Conservation (phyloP, 2,329 filamentous ascomycete genomes). For the Pseudocercospora macadamiae region DNA sequence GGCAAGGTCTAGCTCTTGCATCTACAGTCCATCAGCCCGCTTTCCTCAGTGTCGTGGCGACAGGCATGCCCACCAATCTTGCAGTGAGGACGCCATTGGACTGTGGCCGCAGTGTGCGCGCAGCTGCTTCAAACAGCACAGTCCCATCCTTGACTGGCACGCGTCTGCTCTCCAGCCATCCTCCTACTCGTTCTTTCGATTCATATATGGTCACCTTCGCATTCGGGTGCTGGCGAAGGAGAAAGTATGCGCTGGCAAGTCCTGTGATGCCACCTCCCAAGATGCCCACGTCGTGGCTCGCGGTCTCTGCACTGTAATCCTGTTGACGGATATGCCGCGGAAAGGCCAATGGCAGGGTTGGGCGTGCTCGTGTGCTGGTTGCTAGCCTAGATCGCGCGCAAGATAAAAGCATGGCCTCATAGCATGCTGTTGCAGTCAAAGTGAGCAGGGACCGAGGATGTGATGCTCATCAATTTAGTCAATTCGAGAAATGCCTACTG, state of each 20-base stretch:
- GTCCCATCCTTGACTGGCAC: constrained; percentile 63
- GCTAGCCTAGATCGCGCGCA: background rate
- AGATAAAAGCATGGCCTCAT: background rate
- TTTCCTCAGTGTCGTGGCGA: constrained; percentile 17
- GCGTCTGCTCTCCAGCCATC: constrained; percentile 76
- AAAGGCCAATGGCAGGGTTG: background rate
- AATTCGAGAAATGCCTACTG: no score
- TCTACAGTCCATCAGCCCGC: constrained; percentile 46
- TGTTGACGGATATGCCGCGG: background rate
- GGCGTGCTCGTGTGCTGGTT: background rate
- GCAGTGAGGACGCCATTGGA: constrained; percentile 67
- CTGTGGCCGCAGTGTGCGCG: constrained; percentile 70
- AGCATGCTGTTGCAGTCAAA: background rate
- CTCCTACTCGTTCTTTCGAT: constrained; percentile 68
- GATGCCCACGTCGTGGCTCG: constrained; percentile 60
- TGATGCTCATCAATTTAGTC: no score
- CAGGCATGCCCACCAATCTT: constrained; percentile 63
- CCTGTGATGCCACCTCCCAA: constrained; percentile 84
- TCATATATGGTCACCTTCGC: constrained; percentile 83
- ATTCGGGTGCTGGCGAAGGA: constrained; percentile 68
- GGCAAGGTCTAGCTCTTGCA: constrained; percentile 60
- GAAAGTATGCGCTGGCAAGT: constrained; percentile 75
- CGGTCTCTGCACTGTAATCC: constrained; percentile 21
- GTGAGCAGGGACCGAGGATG: background rate
- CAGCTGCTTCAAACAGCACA: constrained; percentile 81